phyloP scores from a whole-genome alignment of 1,284 basidiomycete species.

The Lentinus polychrous region DNA sequence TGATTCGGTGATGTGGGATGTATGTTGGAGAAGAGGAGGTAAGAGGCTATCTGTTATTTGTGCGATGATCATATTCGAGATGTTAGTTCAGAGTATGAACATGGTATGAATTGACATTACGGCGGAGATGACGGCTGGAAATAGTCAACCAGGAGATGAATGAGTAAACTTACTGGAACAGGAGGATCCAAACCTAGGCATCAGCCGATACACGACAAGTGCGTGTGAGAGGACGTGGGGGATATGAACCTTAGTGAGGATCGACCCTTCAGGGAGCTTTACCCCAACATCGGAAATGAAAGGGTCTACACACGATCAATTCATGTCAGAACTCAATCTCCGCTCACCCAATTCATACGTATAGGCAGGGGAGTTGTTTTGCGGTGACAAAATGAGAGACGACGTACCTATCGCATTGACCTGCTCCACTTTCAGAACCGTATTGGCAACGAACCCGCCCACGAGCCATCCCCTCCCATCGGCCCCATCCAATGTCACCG shows the following conservation, averaged over 20 bases:
- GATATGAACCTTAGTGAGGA: conserved; percentile 21
- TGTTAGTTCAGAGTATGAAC: no score
- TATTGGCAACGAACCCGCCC: conserved; percentile 38
- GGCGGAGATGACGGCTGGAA: not conserved
- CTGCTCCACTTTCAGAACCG: conserved; percentile 24
- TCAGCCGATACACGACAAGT: conserved; percentile 57
- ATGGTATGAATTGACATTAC: no score
- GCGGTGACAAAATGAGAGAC: conserved; percentile 1
- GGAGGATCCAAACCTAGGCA: conserved; percentile 16
- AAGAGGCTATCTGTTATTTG: conserved; percentile 46
- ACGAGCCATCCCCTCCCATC: conserved; percentile 53
- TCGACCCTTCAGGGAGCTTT: conserved; percentile 27
- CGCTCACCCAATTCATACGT: no score
- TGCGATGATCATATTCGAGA: not conserved
- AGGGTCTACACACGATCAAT: no score
- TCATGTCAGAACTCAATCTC: no score
- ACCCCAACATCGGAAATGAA: conserved; percentile 19
- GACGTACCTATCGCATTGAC: conserved; percentile 41
- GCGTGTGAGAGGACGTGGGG: conserved; percentile 44
- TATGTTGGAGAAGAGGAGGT: conserved; percentile 52
- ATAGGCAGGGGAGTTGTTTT: not conserved
- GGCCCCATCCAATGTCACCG: no score
- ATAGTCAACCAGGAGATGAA: not conserved
- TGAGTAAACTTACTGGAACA: conserved; percentile 14
- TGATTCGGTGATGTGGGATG: conserved; percentile 52